Conservation (phyloP, 2,329 filamentous ascomycete genomes). For the Chaetomium sp. region DNA sequence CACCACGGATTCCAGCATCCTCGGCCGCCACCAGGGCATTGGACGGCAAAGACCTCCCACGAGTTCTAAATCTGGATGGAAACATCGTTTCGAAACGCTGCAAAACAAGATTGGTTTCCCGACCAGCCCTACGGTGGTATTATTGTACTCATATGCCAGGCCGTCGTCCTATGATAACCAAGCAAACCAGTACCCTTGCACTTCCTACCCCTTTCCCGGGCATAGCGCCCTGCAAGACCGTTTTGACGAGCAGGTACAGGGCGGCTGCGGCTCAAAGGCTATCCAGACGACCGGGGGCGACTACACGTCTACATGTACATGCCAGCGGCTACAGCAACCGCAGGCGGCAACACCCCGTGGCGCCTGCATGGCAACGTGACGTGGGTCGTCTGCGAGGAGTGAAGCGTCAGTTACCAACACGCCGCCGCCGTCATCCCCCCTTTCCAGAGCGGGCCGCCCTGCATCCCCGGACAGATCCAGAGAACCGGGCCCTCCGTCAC, state of each 20-base stretch:
- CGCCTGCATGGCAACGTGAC: neutral
- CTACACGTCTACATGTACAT: neutral
- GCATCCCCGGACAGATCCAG: neutral
- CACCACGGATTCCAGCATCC: neutral
- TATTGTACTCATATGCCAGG: slow-evolving; percentile 9
- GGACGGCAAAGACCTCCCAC: slow-evolving; percentile 20
- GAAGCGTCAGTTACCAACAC: neutral
- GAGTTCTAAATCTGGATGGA: slow-evolving; percentile 19
- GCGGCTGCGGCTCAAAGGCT: slow-evolving; percentile 22
- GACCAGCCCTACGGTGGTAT: slow-evolving; percentile 23
- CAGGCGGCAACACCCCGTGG: slow-evolving; percentile 16
- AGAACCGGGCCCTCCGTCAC: slow-evolving; percentile 8
- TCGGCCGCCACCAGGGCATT: slow-evolving; percentile 20
- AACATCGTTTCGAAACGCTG: slow-evolving; percentile 30
- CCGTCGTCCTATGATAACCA: neutral
- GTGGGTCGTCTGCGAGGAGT: neutral
- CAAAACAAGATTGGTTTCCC: slow-evolving; percentile 1
- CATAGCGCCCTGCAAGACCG: slow-evolving; percentile 17
- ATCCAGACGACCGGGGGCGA: slow-evolving; percentile 11
- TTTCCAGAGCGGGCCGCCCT: slow-evolving; percentile 9
- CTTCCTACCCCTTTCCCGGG: slow-evolving; percentile 3
- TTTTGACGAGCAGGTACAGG: slow-evolving; percentile 15
- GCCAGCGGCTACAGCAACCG: slow-evolving; percentile 12
- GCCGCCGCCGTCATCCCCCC: slow-evolving; percentile 6
- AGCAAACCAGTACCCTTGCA: slow-evolving; percentile 6